Evolutionary conservation across 495 filamentous ascomycete species (phyloP), one percentile per base, ranked within the genome.

Genomic region (Hypoxylon crocopeplum): DNA sequence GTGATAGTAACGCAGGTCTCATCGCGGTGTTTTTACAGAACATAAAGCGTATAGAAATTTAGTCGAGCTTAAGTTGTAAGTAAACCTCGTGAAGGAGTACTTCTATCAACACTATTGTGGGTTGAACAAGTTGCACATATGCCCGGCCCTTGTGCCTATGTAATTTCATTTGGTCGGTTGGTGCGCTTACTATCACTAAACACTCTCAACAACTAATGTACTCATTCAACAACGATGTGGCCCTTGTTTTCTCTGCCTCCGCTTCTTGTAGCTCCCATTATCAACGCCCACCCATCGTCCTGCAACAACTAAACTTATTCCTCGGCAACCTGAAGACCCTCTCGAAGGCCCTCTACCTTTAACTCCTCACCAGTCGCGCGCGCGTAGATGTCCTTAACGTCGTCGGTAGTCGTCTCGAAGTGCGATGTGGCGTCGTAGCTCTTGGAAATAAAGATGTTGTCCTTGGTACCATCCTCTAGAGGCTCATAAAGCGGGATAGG

Each of bases 391-490:
- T 97, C 91, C 75, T 86, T 88, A 61, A 99, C 92, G 74, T 99
- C 92, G 72, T 96, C 95, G 80, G 77, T 79, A 13, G 78, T 82
- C 10, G 91, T 96, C 83, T 99, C 94, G 67, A 99, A 99, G 80
- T 99, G 94, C 65, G 89, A 94, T 56, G 90, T 95, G 25, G 94
- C 88, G 70, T 99, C 94, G 74, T 99, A 99, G 79, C 92, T 96
- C 83, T 93, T 96, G 64, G 92, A 96, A 69, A 99, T 93, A 79
- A 92, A 99, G 73, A 99, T 89, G 72, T 91, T 90, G 77, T 97
- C 92, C 59, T 88, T 89, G 49, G 80, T 82, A 51, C 95, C 95
- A 67, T 88, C 87, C 71, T 91, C 90, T 45, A 95, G 69, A 29
- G 94, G 94, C 78, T 96, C 92, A 72, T 97, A 98, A 36, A 99